phyloP scores from a whole-genome alignment of 2,329 filamentous ascomycete genomes.

The Didymellaceae sp. region DNA sequence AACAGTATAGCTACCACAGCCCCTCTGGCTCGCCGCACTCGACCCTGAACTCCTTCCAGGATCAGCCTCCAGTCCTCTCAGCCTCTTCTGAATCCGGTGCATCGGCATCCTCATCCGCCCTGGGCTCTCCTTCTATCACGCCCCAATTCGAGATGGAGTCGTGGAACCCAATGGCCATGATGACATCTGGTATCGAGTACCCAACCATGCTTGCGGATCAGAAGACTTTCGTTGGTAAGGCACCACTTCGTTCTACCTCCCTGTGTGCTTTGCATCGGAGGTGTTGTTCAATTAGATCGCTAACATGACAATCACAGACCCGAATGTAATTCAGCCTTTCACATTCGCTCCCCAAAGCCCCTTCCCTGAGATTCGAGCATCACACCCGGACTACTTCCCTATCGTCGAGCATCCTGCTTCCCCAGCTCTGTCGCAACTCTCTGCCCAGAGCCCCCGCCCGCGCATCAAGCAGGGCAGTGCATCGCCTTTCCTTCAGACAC shows the following conservation, averaged over 20 bases:
- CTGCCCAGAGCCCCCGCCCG: slow-evolving; percentile 52
- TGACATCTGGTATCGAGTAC: slow-evolving; percentile 65
- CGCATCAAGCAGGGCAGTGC: slow-evolving; percentile 61
- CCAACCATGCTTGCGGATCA: slow-evolving; percentile 55
- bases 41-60: slow-evolving; percentile 54
- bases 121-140: slow-evolving; percentile 63
- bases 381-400: slow-evolving; percentile 51
- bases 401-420: slow-evolving; percentile 62
- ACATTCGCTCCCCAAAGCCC: slow-evolving; percentile 50
- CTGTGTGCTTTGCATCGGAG: slow-evolving; percentile 48
- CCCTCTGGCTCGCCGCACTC: slow-evolving; percentile 54
- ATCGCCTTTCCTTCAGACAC: slow-evolving; percentile 70
- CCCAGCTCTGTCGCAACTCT: slow-evolving; percentile 66
- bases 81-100: slow-evolving; percentile 59
- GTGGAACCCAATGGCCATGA: slow-evolving; percentile 65
- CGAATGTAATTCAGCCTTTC: slow-evolving; percentile 63
- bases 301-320: slow-evolving; percentile 54
- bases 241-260: slow-evolving; percentile 46
- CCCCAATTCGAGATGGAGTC: slow-evolving; percentile 63
- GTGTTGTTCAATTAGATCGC: slow-evolving; percentile 5
- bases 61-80: slow-evolving; percentile 54
- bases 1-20: slow-evolving; percentile 47
- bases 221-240: slow-evolving; percentile 60
- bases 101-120: slow-evolving; percentile 58
- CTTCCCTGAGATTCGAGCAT: slow-evolving; percentile 50